Evolutionary conservation across 2,329 filamentous ascomycete species (phyloP).

Genomic region (Ophiosphaerella herpotricha): DNA sequence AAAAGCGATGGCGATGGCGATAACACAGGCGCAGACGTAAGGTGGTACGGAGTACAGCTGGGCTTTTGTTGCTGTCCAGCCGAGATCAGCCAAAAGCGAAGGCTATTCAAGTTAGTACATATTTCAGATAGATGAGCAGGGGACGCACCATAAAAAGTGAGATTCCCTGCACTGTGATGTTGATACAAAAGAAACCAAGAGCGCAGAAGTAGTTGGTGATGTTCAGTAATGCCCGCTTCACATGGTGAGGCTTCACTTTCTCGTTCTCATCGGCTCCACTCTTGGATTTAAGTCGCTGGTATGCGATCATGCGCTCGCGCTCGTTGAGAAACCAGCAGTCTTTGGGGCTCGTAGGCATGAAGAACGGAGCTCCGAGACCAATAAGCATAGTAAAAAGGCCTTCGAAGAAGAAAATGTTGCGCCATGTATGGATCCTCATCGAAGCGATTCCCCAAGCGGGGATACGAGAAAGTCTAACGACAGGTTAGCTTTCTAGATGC

Average conservation of each 20-base stretch:
- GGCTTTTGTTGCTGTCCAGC: constrained; percentile 45
- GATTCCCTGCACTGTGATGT: constrained; percentile 61
- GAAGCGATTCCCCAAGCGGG: constrained; percentile 56
- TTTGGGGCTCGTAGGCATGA: constrained; percentile 58
- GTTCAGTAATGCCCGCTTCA: constrained; percentile 58
- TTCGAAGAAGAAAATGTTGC: constrained; percentile 66
- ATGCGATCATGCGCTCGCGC: constrained; percentile 60
- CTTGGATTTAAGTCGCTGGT: constrained; percentile 57
- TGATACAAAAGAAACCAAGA: constrained; percentile 63
- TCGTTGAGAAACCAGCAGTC: constrained; percentile 57
- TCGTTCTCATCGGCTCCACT: constrained; percentile 54
- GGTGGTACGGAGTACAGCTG: constrained; percentile 48
- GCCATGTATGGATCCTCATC: constrained; percentile 52
- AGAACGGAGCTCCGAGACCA: constrained; percentile 55
- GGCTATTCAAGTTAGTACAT: constrained; percentile 28
- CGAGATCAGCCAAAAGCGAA: constrained; percentile 44
- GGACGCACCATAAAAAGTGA: constrained; percentile 45
- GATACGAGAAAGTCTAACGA: constrained; percentile 46
- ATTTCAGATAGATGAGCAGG: not conserved
- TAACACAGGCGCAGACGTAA: constrained; percentile 44
- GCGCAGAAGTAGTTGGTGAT: constrained; percentile 65
- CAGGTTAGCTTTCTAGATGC: constrained; percentile 2
- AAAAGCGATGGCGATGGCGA: constrained; percentile 44
- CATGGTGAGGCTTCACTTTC: constrained; percentile 54
- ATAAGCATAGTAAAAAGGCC: constrained; percentile 59